Evolutionary conservation across 2,329 filamentous ascomycete species (phyloP).

Genomic region (Ophiostoma novo-ulmi): DNA sequence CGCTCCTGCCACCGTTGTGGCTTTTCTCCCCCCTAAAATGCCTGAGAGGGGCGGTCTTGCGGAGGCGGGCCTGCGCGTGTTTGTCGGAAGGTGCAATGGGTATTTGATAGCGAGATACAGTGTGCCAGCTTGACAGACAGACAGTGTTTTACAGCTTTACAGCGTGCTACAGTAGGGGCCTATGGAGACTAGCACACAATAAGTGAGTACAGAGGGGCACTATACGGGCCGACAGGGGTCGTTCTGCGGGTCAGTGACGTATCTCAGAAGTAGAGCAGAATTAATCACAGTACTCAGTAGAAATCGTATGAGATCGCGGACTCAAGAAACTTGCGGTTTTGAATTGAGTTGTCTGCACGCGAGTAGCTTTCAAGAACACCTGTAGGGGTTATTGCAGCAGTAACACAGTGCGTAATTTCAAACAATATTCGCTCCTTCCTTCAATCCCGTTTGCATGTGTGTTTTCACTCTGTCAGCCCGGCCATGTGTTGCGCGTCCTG

Average conservation of each 20-base stretch:
- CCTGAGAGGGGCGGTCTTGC: slow-evolving; percentile 6
- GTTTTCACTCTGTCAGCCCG: not conserved
- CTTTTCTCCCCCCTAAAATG: not conserved
- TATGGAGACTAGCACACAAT: not conserved
- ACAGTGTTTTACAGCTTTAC: not conserved
- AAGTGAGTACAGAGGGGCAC: slow-evolving; percentile 1
- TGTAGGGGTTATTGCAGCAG: not conserved
- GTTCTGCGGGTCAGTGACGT: slow-evolving; percentile 22
- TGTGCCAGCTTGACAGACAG: not conserved
- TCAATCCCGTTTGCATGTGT: not conserved
- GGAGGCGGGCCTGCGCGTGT: not conserved
- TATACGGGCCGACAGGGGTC: slow-evolving; percentile 15
- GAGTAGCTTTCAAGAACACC: not conserved
- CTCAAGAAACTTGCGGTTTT: not conserved
- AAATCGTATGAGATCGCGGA: not conserved
- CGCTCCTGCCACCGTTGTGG: slow-evolving; percentile 4
- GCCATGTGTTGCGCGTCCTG: not conserved
- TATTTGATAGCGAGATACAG: not conserved
- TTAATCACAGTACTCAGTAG: not conserved
- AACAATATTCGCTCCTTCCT: not conserved
- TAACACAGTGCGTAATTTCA: not conserved
- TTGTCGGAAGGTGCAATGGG: not conserved
- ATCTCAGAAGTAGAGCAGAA: slow-evolving; percentile 14
- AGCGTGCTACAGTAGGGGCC: slow-evolving; percentile 8
- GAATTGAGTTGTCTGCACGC: not conserved